Evolutionary conservation across 768 basidiomycete genomes (phyloP).

Genomic region (Trametes cinnabarina): DNA sequence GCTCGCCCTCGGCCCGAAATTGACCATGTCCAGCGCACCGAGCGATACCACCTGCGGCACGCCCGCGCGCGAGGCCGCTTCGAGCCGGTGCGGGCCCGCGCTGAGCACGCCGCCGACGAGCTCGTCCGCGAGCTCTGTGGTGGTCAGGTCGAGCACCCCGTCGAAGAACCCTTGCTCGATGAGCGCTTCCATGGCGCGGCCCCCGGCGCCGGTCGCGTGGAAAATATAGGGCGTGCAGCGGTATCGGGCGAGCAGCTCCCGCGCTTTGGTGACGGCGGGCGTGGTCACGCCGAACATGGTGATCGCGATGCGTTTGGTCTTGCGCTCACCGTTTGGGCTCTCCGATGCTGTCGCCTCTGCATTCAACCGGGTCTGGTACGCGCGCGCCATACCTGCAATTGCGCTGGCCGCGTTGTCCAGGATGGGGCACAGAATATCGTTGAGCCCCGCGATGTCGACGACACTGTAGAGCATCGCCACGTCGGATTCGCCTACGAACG

Average conservation of each 20-base stretch:
- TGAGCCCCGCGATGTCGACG: constrained; percentile 24
- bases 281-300: constrained; percentile 26
- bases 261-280: constrained; percentile 22
- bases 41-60: constrained; percentile 25
- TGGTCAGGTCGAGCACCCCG: constrained; percentile 23
- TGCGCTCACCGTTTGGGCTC: background rate
- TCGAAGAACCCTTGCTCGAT: constrained; percentile 16
- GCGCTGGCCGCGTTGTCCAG: constrained; percentile 22
- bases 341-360: background rate
- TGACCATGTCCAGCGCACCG: constrained; percentile 25
- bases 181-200: constrained; percentile 21
- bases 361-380: constrained; percentile 3
- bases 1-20: constrained; percentile 19
- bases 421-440: constrained; percentile 22
- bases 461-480: constrained; percentile 21
- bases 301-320: constrained; percentile 18
- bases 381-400: constrained; percentile 22
- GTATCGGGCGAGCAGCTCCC: constrained; percentile 15
- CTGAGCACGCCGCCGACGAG: constrained; percentile 22
- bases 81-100: constrained; percentile 21
- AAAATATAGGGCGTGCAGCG: constrained; percentile 23
- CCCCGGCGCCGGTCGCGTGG: constrained; percentile 22
- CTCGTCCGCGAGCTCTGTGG: constrained; percentile 23
- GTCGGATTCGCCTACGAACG: constrained; percentile 19
- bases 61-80: constrained; percentile 11